These are phyloP conservation scores for Borealophlyctis nickersoniae DNA, from an alignment of 192 early-diverging fungal genomes.

Conservation along the genomic window DNA sequence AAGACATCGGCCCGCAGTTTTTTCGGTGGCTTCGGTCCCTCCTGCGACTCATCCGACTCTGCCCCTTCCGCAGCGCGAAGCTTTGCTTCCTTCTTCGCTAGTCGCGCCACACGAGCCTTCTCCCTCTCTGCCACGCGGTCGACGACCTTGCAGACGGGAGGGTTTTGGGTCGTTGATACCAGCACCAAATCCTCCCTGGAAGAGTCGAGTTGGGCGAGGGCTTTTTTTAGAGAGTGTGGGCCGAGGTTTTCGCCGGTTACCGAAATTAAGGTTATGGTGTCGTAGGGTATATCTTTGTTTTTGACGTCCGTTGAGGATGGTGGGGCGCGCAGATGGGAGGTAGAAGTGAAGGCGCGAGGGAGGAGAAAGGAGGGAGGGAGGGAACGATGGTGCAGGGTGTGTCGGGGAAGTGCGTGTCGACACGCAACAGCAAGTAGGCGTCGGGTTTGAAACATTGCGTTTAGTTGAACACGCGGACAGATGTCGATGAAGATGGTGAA, in stretches of 20 bases:
- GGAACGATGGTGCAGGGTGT: no score
- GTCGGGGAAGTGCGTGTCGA: no score
- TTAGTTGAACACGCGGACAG: no score
- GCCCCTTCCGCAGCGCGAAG: neutral
- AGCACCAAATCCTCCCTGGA: conserved; percentile 6
- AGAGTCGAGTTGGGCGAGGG: conserved; percentile 8
- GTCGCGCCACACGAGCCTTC: no score
- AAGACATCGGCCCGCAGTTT: neutral
- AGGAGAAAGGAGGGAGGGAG: no score
- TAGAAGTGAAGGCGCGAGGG: no score
- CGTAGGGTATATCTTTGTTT: conserved; percentile 2
- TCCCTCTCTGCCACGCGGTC: no score
- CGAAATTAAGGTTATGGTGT: conserved; percentile 14
- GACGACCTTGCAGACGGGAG: conserved; percentile 20
- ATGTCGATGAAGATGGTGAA: no score
- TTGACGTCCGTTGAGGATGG: neutral
- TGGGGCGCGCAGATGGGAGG: no score
- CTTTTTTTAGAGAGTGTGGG: neutral
- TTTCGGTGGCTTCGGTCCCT: neutral
- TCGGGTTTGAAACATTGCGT: no score
- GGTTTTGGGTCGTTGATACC: conserved; percentile 5
- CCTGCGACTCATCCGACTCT: neutral
- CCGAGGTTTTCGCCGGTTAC: conserved; percentile 16
- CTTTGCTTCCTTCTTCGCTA: neutral
- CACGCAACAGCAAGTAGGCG: no score